Evolutionary conservation across 345 rosid genomes (phyloP).

Genomic region (Boechera retrofracta): DNA sequence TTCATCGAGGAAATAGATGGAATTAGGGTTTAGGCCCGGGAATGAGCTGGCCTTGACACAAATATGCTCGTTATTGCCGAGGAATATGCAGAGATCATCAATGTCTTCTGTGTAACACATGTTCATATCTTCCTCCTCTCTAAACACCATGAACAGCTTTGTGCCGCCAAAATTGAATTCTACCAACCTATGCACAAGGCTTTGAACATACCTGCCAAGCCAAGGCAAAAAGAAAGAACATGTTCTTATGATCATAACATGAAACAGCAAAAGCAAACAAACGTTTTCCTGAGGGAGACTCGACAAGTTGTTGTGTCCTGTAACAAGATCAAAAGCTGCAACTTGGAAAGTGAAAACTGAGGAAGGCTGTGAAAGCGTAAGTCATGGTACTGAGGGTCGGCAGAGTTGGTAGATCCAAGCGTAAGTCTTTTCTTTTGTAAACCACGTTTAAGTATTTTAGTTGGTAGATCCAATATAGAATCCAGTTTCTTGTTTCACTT

Average conservation of each 20-base stretch:
- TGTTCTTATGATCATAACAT: neutral
- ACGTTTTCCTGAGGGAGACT: slow-evolving; percentile 33
- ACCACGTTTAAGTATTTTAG: slow-evolving; percentile 20
- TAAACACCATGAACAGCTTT: slow-evolving; percentile 33
- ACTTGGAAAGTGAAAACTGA: slow-evolving; percentile 19
- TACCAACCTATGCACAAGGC: neutral
- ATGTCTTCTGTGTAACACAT: slow-evolving; percentile 34
- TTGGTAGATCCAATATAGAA: slow-evolving; percentile 18
- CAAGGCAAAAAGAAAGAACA: neutral
- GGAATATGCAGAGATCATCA: slow-evolving; percentile 34
- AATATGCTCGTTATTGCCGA: slow-evolving; percentile 19
- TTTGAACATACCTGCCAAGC: slow-evolving; percentile 1
- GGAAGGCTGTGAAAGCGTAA: slow-evolving; percentile 31
- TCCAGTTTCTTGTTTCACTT: slow-evolving; percentile 22
- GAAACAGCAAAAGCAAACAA: neutral
- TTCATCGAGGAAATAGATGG: neutral
- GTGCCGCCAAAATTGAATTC: neutral
- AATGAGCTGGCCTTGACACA: slow-evolving; percentile 29
- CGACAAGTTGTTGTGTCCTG: slow-evolving; percentile 14
- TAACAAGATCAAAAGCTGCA: slow-evolving; percentile 17
- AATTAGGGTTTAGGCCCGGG: slow-evolving; percentile 32
- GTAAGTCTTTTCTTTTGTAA: slow-evolving; percentile 1
- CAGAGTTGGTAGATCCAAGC: neutral
- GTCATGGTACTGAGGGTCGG: neutral
- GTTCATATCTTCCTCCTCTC: slow-evolving; percentile 24